These are phyloP conservation scores for Fusarium lyarnte DNA, from an alignment of 2,329 filamentous ascomycete genomes.

Conservation along the genomic window DNA sequence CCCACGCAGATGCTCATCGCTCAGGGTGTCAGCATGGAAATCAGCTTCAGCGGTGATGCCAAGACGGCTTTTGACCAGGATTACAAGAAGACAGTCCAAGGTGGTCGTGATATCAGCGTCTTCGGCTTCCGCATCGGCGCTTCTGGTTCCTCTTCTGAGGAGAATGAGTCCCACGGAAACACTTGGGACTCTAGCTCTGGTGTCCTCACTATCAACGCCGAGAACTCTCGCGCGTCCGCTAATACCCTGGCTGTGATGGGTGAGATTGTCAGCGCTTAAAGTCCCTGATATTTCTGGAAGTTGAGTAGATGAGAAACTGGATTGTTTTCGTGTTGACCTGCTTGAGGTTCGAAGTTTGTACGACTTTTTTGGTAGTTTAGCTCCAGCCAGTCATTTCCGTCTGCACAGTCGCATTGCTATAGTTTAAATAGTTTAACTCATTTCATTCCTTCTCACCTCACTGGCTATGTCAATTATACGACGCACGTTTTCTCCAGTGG, in stretches of 20 bases:
- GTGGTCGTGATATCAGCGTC: background rate
- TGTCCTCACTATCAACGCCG: background rate
- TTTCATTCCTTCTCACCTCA: background rate
- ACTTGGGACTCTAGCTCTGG: background rate
- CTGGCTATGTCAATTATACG: accelerated
- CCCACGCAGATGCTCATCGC: background rate
- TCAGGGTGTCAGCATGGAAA: background rate
- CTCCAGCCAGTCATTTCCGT: background rate
- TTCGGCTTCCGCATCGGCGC: background rate
- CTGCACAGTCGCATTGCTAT: background rate
- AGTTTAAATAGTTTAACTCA: background rate
- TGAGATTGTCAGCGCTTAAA: background rate
- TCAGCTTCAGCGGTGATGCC: background rate
- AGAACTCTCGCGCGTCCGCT: background rate
- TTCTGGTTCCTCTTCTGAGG: background rate
- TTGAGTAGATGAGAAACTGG: accelerated
- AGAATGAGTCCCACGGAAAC: background rate
- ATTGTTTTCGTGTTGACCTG: accelerated
- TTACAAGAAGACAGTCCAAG: background rate
- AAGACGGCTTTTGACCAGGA: background rate
- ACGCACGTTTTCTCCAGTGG: accelerated
- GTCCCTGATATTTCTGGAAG: accelerated
- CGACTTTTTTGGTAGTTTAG: background rate
- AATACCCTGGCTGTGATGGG: background rate
- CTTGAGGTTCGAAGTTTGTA: background rate